Base-by-base conservation (phyloP, 2,329 filamentous ascomycete species). In the Phyllosticta capitalensis region DNA sequence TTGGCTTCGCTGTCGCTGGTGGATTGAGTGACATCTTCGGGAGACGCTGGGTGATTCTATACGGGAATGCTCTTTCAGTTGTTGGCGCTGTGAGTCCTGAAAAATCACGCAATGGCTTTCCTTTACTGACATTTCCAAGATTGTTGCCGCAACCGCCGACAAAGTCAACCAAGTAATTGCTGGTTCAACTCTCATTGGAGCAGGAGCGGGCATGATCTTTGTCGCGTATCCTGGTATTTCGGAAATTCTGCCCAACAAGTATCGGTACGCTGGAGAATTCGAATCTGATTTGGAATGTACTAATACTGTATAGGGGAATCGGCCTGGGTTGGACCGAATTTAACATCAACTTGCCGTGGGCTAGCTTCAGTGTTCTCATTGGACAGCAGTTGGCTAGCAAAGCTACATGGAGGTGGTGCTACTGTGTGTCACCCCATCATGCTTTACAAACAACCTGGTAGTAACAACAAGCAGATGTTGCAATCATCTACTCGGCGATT, bases 321-420 rank as follows among this genome's bases (percentile, higher is more conserved):
- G 65, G 63, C 5, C 63, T 66, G 5, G 65, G 64, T 2, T 66
- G 65, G 65, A 66, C 65, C 2, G 65, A 66, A 48, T 61, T 66
- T 48, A 64, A 64, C 54, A 62, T 66, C 56, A 59, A 59, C 26
- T n/a, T 59, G 3, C 56, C 56, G 6, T 59, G 56, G 57, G 72
- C 74, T 26, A 67, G 72, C 30, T 74, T 75, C 58, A 77, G 76
- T 0, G 75, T 75, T 20, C 65, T 78, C 45, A 76, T 80, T 56
- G 77, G 76, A 1, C 79, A 77, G 1, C 64, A 62, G 9, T 51
- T 59, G 6, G 52, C 56, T 3, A 45, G 38, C 38, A 45, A 54
- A 7, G 65, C 71, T 3, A 67, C 70, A 19, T 82, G 79, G 79
- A 71, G 62, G 19, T 64, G 64, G 63, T 61, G 56, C 28, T 66